These are phyloP conservation scores for Bondarzewia mesenterica DNA, from an alignment of 1,284 basidiomycete genomes.

Conservation along the genomic window DNA sequence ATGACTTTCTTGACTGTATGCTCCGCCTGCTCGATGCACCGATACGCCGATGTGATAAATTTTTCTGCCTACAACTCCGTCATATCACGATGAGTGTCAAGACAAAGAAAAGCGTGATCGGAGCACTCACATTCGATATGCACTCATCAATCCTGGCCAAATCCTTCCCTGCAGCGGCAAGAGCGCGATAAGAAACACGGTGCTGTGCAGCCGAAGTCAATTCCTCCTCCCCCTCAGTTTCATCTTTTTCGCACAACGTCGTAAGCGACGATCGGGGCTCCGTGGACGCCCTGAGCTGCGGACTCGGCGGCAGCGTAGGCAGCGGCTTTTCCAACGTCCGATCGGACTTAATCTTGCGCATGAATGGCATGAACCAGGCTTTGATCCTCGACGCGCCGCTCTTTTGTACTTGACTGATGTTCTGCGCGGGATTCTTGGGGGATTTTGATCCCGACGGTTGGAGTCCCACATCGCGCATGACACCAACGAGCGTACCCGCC, in stretches of 20 bases:
- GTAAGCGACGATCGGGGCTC: slow-evolving; percentile 22
- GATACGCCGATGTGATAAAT: slow-evolving; percentile 8
- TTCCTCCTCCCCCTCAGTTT: slow-evolving; percentile 9
- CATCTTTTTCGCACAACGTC: slow-evolving; percentile 12
- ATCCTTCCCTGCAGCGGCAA: slow-evolving; percentile 46
- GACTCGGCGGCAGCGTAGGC: slow-evolving; percentile 18
- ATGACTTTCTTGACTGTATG: slow-evolving; percentile 8
- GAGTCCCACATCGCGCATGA: neutral
- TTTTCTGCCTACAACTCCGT: slow-evolving; percentile 4
- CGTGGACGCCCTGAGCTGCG: slow-evolving; percentile 16
- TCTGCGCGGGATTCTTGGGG: neutral
- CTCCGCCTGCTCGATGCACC: slow-evolving; percentile 10
- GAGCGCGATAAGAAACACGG: slow-evolving; percentile 34
- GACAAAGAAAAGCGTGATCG: neutral
- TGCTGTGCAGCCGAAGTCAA: slow-evolving; percentile 18
- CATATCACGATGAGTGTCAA: neutral
- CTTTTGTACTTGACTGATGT: neutral
- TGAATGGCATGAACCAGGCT: slow-evolving; percentile 58
- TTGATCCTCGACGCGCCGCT: slow-evolving; percentile 27
- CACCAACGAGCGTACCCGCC: slow-evolving; percentile 9
- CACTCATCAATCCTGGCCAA: slow-evolving; percentile 43
- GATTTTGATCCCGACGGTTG: neutral
- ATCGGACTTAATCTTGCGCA: slow-evolving; percentile 39
- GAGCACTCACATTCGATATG: slow-evolving; percentile 29
- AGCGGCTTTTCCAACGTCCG: slow-evolving; percentile 26